Base-by-base conservation (phyloP, 805 yeast genomes). In the Lipomyces sp. region DNA sequence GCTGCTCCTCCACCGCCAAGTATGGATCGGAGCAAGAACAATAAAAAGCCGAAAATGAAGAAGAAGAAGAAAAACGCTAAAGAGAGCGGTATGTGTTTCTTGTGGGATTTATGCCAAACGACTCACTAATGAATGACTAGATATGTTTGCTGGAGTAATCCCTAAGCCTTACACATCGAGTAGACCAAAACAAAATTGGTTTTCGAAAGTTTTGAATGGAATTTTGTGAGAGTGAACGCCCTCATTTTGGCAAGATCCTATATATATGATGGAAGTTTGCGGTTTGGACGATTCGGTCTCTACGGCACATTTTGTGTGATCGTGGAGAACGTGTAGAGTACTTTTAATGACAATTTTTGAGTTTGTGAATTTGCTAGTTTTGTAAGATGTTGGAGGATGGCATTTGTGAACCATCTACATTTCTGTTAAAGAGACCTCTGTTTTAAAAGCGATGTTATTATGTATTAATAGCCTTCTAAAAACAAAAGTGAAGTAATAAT, bases 181-280 rank as follows among this genome's bases (percentile, higher is more conserved):
- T 8, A 53, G 32, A 10, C 64, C 69, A 18, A 48, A 48, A 30
- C 64, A 65, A 15, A 66, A 53, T 24, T 66, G 69, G 69, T 54
- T 66, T 11, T 59, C 65, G 29, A 66, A 66, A 57, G 53, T 66
- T 35, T 45, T 66, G 56, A 57, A 37, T 50, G 57, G 35, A 18
- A 60, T 64, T 11, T 15, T 57, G 55, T 64, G 15, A 42, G 29
- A 7, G 24, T 24, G 18, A 42, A 42, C 7, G 24, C 24, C 6
- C 24, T 18, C n/a, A 15, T 18, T 15, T 24, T 24, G 24, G 24
- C 18, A 42, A n/a, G 24, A 42, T 42, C 8, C 7, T 5, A n/a
- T n/a, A n/a, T 42, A 13, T 42, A 42, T 3, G 48, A 42, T 15
- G 18, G 15, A 13, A 13, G 4, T 42, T 42, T 42, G 48, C 15